Percentiles rank a stretch among this genome's conserved stretches.
phyloP scores from a whole-genome alignment of 2,329 filamentous ascomycete species.

The Ophiostoma sp. region DNA sequence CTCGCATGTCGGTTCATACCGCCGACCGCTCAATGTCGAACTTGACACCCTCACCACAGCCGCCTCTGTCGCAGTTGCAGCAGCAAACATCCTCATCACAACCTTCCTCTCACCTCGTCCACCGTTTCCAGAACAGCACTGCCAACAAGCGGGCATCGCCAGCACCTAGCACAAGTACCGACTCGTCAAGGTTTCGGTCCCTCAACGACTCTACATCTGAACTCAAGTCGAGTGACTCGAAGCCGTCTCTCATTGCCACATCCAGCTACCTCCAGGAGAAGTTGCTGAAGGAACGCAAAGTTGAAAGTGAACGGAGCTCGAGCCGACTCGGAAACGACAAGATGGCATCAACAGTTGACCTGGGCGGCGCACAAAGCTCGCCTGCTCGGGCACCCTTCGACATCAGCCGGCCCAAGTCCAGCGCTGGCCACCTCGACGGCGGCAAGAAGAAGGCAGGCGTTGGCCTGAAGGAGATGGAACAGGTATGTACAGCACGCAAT shows the following conservation, averaged over 20 bases:
- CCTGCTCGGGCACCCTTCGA: slow-evolving; percentile 41
- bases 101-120: slow-evolving; percentile 22
- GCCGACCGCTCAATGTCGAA: slow-evolving; percentile 21
- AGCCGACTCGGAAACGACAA: slow-evolving; percentile 41
- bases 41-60: slow-evolving; percentile 26
- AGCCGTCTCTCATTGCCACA: slow-evolving; percentile 41
- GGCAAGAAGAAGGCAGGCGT: slow-evolving; percentile 54
- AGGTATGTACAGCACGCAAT: slow-evolving; percentile 44
- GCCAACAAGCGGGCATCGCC: slow-evolving; percentile 15
- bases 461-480: slow-evolving; percentile 68
- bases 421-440: slow-evolving; percentile 41
- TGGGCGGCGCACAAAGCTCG: slow-evolving; percentile 43
- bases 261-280: slow-evolving; percentile 58
- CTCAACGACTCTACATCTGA: slow-evolving; percentile 40
- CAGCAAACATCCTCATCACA: slow-evolving; percentile 12
- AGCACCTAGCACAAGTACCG: slow-evolving; percentile 23
- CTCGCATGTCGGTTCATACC: background rate
- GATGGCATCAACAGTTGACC: slow-evolving; percentile 44
- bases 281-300: slow-evolving; percentile 52
- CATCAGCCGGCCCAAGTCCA: slow-evolving; percentile 46
- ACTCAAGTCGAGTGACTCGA: slow-evolving; percentile 42
- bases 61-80: background rate
- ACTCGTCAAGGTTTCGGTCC: slow-evolving; percentile 20
- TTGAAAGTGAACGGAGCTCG: slow-evolving; percentile 48
- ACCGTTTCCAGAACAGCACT: slow-evolving; percentile 25